Conservation (phyloP, 805 yeast species). For the Cyberlindnera suaveolens region DNA sequence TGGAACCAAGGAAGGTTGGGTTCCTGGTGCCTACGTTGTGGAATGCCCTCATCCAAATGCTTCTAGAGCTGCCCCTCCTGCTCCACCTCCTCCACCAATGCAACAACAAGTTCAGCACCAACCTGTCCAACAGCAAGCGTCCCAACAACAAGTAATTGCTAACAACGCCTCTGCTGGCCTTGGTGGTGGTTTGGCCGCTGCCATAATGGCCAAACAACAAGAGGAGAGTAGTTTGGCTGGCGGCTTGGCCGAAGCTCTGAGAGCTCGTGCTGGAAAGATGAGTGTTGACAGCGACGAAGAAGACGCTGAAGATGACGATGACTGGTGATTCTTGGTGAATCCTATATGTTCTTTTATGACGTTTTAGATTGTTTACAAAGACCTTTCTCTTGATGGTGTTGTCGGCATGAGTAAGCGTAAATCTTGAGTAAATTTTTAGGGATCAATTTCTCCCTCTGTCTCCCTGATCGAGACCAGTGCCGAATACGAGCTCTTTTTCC, state of each 20-base stretch:
- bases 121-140: constrained; percentile 32
- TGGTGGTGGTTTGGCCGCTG: constrained; percentile 61
- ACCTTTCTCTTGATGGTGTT: too few relatives aligned
- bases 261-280: constrained; percentile 66
- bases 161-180: constrained; percentile 22
- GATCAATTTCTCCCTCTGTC: too few relatives aligned
- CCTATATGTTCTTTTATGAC: neutral
- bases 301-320: constrained; percentile 61
- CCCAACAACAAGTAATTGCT: constrained; percentile 24
- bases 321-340: constrained; percentile 46
- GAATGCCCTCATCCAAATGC: constrained; percentile 42
- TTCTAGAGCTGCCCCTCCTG: constrained; percentile 33
- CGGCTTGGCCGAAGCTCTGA: constrained; percentile 84
- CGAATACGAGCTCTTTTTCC: too few relatives aligned
- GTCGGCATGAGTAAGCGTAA: too few relatives aligned
- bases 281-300: constrained; percentile 60
- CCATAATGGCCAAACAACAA: constrained; percentile 54
- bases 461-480: too few relatives aligned
- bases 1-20: constrained; percentile 89
- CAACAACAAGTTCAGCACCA: constrained; percentile 26
- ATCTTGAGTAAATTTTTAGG: too few relatives aligned
- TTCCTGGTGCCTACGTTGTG: constrained; percentile 86
- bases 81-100: constrained; percentile 37
- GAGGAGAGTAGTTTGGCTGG: constrained; percentile 65
- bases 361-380: too few relatives aligned